Base-by-base conservation (phyloP, 371 early-diverging fungal genomes). In the Apophysomyces elegans region DNA sequence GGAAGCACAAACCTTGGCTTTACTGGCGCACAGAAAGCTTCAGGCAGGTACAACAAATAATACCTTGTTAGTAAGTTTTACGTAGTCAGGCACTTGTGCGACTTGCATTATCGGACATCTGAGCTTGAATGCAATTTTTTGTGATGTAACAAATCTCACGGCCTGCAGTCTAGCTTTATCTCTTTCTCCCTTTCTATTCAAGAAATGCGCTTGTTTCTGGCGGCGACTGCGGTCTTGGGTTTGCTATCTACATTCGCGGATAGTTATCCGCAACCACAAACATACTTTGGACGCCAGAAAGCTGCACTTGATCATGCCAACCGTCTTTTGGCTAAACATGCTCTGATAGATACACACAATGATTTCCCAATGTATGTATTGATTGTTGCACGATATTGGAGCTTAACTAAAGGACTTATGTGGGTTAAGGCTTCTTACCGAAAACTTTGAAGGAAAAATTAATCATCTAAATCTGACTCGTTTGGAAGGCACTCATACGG, bases 331-430 rank as follows among this genome's bases (percentile, higher is more conserved):
- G 39, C 58, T 3, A 69, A 73, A 6, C 65, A 78, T 36, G 75
- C 75, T 21, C 39, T 83, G 32, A 71, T 77, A 47, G 83, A 83
- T 45, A 79, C 83, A 0, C 83, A 83, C 47, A 83, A 83, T 59
- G 83, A 83, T 47, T 72, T 73, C 8, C 80, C 83, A 7, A 63
- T 83, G 78, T 78, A 68, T 16, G 70, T 65, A 18, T 39, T 18
- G 18, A 13, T 13, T 18, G 14, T 47, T 36, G 3, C 21, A 36
- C 16, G 9, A 39, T 66, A 61, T 21, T 61, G 7, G 21, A 4
- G 4, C 37, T 6, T 21, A 16, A 11, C 37, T 41, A 8, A 41
- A 41, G 8, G 5, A 13, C 11, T 12, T 39, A 26, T 46, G 43
- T 57, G 32, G 13, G 21, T 38, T 14, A 61, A 80, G 81, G 70